Conservation (phyloP, 306 rosid species). For the Malus asiatica region DNA sequence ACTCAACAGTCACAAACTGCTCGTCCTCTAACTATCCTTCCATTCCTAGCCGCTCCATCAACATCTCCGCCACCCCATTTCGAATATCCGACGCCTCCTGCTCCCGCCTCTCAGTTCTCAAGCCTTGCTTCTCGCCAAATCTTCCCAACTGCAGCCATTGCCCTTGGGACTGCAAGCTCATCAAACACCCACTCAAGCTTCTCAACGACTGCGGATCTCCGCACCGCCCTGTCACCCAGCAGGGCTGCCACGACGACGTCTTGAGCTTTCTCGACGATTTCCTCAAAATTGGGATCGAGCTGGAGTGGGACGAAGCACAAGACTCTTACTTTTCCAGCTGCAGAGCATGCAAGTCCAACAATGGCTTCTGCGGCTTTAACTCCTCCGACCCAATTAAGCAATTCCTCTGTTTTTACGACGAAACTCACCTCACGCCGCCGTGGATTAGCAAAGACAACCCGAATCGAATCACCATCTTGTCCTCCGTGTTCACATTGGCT, state of each 20-base stretch:
- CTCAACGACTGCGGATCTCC: conserved; percentile 44
- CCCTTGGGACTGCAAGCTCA: conserved; percentile 68
- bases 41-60: conserved; percentile 45
- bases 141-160: conserved; percentile 62
- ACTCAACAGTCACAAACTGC: conserved; percentile 14
- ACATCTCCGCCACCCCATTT: conserved; percentile 61
- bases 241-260: conserved; percentile 55
- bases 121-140: conserved; percentile 49
- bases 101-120: conserved; percentile 51
- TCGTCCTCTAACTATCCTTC: conserved; percentile 20
- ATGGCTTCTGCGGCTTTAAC: conserved; percentile 73
- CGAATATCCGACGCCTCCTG: conserved; percentile 51
- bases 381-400: conserved; percentile 40
- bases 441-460: conserved; percentile 41
- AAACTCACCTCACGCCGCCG: conserved; percentile 30
- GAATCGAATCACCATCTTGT: conserved; percentile 25
- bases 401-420: conserved; percentile 48
- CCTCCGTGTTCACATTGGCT: conserved; percentile 26
- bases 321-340: conserved; percentile 61
- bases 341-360: conserved; percentile 29
- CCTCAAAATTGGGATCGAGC: conserved; percentile 40
- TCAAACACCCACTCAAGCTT: conserved; percentile 45
- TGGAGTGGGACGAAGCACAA: conserved; percentile 66
- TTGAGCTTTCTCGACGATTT: conserved; percentile 44
- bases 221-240: conserved; percentile 29